Percentiles rank a stretch among this genome's conserved stretches.
These are phyloP conservation scores for Candolleomyces aberdarensis DNA, from an alignment of 768 basidiomycete species.

Conservation along the genomic window DNA sequence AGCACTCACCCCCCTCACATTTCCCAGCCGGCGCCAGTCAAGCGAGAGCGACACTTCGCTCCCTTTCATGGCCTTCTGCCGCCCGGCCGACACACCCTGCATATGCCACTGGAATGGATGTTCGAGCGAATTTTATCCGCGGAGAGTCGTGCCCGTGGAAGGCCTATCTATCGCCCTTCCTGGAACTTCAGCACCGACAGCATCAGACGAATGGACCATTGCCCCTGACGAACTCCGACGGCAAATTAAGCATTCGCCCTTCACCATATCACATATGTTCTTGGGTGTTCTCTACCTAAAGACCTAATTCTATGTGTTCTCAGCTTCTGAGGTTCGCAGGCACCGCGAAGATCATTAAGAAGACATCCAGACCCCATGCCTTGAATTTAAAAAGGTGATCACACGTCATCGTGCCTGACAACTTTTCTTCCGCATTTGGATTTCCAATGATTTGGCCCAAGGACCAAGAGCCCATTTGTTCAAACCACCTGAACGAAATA, in stretches of 20 bases:
- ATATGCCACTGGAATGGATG: no score
- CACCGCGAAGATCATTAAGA: background rate
- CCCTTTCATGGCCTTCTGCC: no score
- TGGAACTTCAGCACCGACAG: background rate
- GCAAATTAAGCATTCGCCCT: background rate
- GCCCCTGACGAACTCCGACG: background rate
- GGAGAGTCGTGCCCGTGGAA: no score
- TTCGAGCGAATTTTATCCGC: no score
- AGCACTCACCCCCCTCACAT: no score
- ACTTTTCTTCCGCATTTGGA: background rate
- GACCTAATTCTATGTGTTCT: background rate
- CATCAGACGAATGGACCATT: background rate
- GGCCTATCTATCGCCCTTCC: background rate
- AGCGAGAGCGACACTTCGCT: no score
- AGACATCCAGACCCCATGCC: background rate
- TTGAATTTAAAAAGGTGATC: background rate
- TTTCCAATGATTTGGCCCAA: no score
- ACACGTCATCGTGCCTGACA: background rate
- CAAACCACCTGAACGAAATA: no score
- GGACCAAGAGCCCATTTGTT: no score
- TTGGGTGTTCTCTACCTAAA: background rate
- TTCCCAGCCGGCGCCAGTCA: no score
- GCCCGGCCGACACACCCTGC: no score
- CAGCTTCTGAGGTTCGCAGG: background rate
- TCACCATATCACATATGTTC: slow-evolving; percentile 1